These are phyloP conservation scores for Cudoniella acicularis DNA, from an alignment of 495 filamentous ascomycete species.

Conservation along the genomic window DNA sequence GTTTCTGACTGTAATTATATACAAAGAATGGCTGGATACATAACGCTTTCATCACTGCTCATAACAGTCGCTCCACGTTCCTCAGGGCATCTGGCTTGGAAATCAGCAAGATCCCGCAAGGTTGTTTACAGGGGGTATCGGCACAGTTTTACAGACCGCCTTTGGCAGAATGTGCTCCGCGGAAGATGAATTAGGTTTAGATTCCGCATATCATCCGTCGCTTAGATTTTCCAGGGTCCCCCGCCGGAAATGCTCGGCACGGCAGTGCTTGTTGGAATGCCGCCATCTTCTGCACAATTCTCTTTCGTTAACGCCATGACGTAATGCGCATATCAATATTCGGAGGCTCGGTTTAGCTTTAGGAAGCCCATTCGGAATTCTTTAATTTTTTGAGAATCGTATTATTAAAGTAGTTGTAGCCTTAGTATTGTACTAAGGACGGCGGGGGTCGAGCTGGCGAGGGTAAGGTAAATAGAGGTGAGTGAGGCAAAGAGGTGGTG, in stretches of 20 bases:
- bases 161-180: not conserved
- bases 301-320: no score
- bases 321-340: no score
- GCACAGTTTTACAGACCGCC: not conserved
- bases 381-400: no score
- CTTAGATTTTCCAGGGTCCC: not conserved
- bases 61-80: not conserved
- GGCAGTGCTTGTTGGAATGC: not conserved
- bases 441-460: no score
- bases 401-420: no score
- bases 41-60: not conserved
- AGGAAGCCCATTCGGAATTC: no score
- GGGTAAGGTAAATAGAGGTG: no score
- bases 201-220: not conserved
- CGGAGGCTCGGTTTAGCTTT: no score
- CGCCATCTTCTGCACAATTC: no score
- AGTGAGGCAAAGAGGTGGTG: no score
- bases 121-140: not conserved
- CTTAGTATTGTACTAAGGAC: no score
- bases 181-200: not conserved
- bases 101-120: not conserved
- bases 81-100: not conserved
- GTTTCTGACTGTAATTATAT: not conserved
- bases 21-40: not conserved
- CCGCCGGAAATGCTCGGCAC: not conserved